A percentile compares a stretch with the other conserved stretches of the same genome.
These are phyloP conservation scores for Pseudohalonectria lignicola DNA, from an alignment of 2,329 filamentous ascomycete species.

Conservation along the genomic window DNA sequence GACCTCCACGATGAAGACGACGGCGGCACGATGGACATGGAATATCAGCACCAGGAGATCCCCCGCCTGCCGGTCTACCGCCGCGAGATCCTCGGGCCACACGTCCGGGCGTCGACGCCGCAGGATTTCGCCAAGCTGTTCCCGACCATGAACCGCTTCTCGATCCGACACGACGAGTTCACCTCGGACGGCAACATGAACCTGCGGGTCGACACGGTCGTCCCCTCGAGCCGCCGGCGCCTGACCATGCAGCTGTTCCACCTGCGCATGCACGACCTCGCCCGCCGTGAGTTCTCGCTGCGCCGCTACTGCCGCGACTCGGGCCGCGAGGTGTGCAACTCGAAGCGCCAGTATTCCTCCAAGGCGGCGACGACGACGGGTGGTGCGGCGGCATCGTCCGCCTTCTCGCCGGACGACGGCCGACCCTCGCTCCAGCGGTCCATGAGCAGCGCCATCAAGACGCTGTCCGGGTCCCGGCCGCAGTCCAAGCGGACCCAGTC, in stretches of 20 bases:
- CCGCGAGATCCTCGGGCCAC: conserved; percentile 50
- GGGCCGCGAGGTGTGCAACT: conserved; percentile 84
- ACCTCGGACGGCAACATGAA: conserved; percentile 96
- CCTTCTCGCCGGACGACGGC: conserved; percentile 8
- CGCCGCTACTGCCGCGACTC: conserved; percentile 88
- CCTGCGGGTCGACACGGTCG: conserved; percentile 72
- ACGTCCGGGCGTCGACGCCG: conserved; percentile 67
- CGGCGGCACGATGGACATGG: no score
- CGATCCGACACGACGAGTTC: conserved; percentile 82
- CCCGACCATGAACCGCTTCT: no score
- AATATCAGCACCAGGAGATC: conserved; percentile 26
- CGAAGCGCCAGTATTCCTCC: conserved; percentile 58
- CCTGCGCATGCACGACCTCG: conserved; percentile 86
- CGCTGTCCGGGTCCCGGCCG: conserved; percentile 23
- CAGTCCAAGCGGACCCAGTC: conserved; percentile 24
- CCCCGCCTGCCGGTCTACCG: conserved; percentile 47
- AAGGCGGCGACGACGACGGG: conserved; percentile 49
- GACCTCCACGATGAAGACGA: conserved; percentile 34
- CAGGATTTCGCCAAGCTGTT: conserved; percentile 77
- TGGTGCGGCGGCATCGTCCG: conserved; percentile 7
- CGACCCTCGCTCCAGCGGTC: conserved; percentile 32
- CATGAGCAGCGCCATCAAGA: conserved; percentile 37
- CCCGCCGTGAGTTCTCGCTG: conserved; percentile 77
- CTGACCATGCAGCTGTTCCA: conserved; percentile 66
- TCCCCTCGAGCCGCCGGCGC: conserved; percentile 53